Base-by-base conservation (phyloP, 495 filamentous ascomycete genomes). In the Hypoxylon fuscum region DNA sequence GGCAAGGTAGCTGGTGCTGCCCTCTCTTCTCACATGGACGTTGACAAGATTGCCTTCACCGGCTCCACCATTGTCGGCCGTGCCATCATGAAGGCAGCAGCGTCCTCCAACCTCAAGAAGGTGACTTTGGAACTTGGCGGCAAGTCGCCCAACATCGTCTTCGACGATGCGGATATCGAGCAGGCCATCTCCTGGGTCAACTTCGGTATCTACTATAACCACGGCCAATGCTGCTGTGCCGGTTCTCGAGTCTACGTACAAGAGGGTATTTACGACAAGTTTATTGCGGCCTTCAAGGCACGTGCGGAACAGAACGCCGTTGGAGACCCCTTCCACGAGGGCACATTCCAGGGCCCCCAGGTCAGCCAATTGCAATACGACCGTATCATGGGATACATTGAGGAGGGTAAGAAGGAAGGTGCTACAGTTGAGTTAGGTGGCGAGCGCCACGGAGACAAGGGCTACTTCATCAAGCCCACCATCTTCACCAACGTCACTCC, bases 41-140 rank as follows among this genome's bases (percentile, higher is more conserved):
- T 98, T 64, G 93, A 98, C 85, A 98, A 98, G 88, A 80, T 98
- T 64, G 95, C 95, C 71, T 98, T 98, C 84, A 98, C 95, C 61
- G 95, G 95, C 61, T 96, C 92, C 15, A 98, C 95, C 67, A 68
- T 90, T 48, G 89, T 96, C 56, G 95, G 95, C 66, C 92, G 95
- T 66, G 82, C 82, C 65, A 91, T 98, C 84, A 92, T 98, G 86
- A 96, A 97, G 86, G 92, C 94, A 23, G 93, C 95, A 10, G 95
- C 95, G 43, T 81, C 87, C 73, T 95, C 90, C 72, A 98, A 98
- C 85, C 73, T 98, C 75, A 98, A 98, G 90, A 97, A 97, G 88
- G 95, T 97, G 45, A 98, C 94, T n/a, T 86, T 98, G 27, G 94
- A 98, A 79, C 89, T 98, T 50, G 94, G 94, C 75, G 94, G 94